phyloP scores from a whole-genome alignment of 139 green algal species.

The Desmodesmus armatus region DNA sequence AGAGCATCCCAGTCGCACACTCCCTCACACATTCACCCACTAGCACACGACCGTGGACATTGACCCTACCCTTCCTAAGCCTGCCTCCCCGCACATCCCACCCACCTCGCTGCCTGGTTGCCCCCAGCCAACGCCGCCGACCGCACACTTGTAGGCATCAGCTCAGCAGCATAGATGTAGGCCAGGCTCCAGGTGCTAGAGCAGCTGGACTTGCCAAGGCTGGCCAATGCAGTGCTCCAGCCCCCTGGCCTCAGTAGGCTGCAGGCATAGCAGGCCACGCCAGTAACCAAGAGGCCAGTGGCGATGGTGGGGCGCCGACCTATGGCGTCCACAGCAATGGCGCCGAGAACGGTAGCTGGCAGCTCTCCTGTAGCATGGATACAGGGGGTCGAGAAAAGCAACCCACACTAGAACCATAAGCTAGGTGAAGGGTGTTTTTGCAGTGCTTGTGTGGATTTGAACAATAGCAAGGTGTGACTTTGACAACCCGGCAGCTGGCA shows the following conservation, averaged over 20 bases:
- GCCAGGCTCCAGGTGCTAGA: slow-evolving; percentile 18
- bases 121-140: neutral
- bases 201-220: neutral
- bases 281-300: slow-evolving; percentile 23
- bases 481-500: no score
- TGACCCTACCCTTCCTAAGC: no score
- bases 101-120: no score
- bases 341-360: slow-evolving; percentile 6
- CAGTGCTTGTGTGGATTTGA: no score
- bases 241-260: neutral
- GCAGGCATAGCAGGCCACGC: neutral
- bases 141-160: neutral
- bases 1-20: no score
- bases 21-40: no score
- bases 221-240: slow-evolving; percentile 3
- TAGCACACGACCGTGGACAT: no score
- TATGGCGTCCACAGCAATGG: neutral
- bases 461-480: no score
- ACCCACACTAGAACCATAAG: no score
- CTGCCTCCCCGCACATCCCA: no score
- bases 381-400: no score
- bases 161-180: slow-evolving; percentile 26
- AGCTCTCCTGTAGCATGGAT: slow-evolving; percentile 29
- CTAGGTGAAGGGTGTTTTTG: no score
- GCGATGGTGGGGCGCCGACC: slow-evolving; percentile 4